Evolutionary conservation across 306 rosid species (phyloP).

Genomic region (Cucumis cinereus): DNA sequence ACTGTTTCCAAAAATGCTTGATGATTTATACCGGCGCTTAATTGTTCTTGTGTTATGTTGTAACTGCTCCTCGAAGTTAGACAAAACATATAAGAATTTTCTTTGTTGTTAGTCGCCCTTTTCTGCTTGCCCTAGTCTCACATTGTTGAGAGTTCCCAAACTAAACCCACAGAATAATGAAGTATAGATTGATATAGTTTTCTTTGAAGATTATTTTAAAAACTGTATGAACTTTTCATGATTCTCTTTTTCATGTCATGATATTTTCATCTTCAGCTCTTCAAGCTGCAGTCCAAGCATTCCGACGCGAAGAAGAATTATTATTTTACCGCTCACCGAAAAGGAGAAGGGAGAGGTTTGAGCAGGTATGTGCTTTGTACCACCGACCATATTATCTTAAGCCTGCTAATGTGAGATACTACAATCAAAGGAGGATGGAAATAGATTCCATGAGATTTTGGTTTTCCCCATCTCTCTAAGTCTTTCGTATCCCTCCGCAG

Average conservation of each 20-base stretch:
- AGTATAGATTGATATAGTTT: background rate
- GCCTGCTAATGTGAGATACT: background rate
- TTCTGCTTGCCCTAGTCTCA: background rate
- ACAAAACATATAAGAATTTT: background rate
- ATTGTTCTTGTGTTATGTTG: background rate
- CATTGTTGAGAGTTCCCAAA: background rate
- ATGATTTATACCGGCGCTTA: background rate
- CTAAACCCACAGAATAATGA: background rate
- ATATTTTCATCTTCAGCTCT: conserved; percentile 50
- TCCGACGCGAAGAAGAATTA: conserved; percentile 75
- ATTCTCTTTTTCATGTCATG: background rate
- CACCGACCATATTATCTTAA: background rate
- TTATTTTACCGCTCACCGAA: conserved; percentile 63
- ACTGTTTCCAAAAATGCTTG: background rate
- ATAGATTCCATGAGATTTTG: background rate
- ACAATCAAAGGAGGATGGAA: background rate
- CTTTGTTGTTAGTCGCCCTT: background rate
- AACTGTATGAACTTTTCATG: background rate
- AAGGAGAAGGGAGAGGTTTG: conserved; percentile 70
- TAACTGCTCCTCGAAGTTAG: background rate
- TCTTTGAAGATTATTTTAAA: background rate
- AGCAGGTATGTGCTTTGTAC: conserved; percentile 53
- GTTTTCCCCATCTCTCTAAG: background rate
- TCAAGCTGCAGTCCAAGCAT: conserved; percentile 88
- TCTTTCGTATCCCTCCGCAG: background rate